Base-by-base conservation (phyloP, 2,329 filamentous ascomycete species). In the Colletotrichum orbiculare region DNA sequence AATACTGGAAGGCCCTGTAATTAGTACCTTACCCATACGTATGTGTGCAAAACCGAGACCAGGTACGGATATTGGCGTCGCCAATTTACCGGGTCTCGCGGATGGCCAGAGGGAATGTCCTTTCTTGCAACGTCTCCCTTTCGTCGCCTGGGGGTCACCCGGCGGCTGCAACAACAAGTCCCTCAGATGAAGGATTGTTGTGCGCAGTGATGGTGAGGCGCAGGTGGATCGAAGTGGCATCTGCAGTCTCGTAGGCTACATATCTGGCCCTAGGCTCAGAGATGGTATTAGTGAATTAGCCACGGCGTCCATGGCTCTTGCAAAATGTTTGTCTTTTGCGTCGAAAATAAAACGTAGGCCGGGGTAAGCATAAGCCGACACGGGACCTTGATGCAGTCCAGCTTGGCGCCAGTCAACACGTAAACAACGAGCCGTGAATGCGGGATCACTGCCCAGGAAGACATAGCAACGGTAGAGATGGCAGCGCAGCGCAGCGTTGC, bases 61-160 rank as follows among this genome's bases (percentile, higher is more conserved):
- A 38, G 25, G 25, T 41, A 25, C 38, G 41, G 34, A 54, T 43
- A 48, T 33, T 65, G 15, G 50, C 39, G 58, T 56, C 34, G 62
- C 58, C 52, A 61, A 65, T 47, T 39, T 47, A 37, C 46, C 52
- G 58, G 58, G 57, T 53, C 47, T 33, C 58, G 48, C 58, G 46
- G 58, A 41, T 56, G 25, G 25, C 25, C 25, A 25, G 25, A 4
- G 25, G 25, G 25, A 25, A 25, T 25, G 25, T 25, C 25, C 25
- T 25, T 25, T 5, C 25, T 25, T 25, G 25, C 25, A 25, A 25
- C 25, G 25, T 25, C 3, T 25, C 25, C 25, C 25, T 4, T 25
- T 25, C 25, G 25, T 25, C 25, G 25, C 25, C 25, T 25, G 25
- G 25, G 25, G 25, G 25, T 5, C 25, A 25, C 25, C 25, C 4